Percentiles rank a stretch among this genome's conserved stretches.
Conservation (phyloP, 352 stramenopile species). For the Pythium periplocum region DNA sequence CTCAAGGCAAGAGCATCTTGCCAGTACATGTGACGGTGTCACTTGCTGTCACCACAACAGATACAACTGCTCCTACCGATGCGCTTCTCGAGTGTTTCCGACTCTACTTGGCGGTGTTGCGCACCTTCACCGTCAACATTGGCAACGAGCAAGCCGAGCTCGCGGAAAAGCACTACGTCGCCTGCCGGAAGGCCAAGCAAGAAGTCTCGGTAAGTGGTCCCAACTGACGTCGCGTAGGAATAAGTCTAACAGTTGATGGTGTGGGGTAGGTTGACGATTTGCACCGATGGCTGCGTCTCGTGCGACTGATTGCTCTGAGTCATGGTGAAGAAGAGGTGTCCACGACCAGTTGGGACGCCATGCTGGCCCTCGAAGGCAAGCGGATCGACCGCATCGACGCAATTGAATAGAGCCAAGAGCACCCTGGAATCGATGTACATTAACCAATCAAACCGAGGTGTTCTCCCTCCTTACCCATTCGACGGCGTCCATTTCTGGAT, state of each 20-base stretch:
- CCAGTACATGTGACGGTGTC: conserved; percentile 53
- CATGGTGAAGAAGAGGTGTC: conserved; percentile 47
- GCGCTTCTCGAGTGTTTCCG: conserved; percentile 58
- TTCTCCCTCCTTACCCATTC: conserved; percentile 3
- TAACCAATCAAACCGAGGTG: background rate
- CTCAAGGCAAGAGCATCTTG: conserved; percentile 67
- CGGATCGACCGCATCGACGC: conserved; percentile 27
- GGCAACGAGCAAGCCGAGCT: conserved; percentile 70
- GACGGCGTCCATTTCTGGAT: conserved; percentile 90
- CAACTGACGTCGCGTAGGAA: no score
- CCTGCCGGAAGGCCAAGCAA: conserved; percentile 57
- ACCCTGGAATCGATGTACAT: no score
- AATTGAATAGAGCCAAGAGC: background rate
- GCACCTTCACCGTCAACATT: conserved; percentile 46
- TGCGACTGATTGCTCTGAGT: conserved; percentile 65
- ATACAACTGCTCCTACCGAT: conserved; percentile 6
- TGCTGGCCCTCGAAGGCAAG: conserved; percentile 49
- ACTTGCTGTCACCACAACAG: background rate
- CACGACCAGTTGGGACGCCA: conserved; percentile 43
- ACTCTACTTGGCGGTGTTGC: conserved; percentile 54
- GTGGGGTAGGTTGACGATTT: conserved; percentile 55
- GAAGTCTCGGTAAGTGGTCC: conserved; percentile 54
- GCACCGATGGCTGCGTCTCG: conserved; percentile 69
- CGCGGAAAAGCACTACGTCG: conserved; percentile 77
- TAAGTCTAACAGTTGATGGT: no score